phyloP scores from a whole-genome alignment of 1,284 basidiomycete genomes.

The Moniliella sp. region DNA sequence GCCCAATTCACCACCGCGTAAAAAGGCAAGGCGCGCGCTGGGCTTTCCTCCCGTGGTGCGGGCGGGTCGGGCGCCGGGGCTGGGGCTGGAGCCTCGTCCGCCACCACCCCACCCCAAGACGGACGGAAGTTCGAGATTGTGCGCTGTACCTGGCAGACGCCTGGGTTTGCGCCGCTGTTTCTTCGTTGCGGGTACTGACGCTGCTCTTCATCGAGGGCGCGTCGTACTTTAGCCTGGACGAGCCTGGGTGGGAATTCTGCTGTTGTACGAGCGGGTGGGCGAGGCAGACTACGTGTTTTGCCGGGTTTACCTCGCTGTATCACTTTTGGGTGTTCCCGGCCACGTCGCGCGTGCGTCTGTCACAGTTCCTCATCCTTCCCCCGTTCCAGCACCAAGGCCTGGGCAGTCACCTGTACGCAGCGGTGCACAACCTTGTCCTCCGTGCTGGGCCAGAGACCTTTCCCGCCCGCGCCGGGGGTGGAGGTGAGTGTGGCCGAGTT shows the following conservation, averaged over 20 bases:
- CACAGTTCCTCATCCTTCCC: conserved; percentile 79
- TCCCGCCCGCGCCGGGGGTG: no score
- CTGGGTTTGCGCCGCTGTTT: conserved; percentile 77
- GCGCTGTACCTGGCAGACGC: conserved; percentile 52
- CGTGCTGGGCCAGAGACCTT: no score
- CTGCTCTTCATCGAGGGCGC: conserved; percentile 73
- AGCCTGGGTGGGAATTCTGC: conserved; percentile 37
- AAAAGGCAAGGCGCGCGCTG: no score
- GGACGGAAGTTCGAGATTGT: conserved; percentile 20
- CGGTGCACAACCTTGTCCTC: conserved; percentile 60
- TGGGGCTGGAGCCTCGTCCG: no score
- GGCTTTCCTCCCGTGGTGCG: no score
- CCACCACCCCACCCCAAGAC: no score
- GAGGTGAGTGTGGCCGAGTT: conserved; percentile 64
- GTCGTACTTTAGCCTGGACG: conserved; percentile 49
- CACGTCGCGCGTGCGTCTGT: conserved; percentile 8
- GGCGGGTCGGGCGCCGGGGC: no score
- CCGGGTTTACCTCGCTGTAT: conserved; percentile 18
- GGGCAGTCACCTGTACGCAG: conserved; percentile 48
- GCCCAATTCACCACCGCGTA: no score
- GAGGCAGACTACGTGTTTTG: conserved; percentile 39
- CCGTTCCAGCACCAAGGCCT: conserved; percentile 74
- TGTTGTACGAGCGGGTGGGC: conserved; percentile 29
- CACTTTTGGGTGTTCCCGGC: conserved; percentile 22
- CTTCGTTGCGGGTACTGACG: conserved; percentile 85